Evolutionary conservation across 805 yeast species (phyloP), one percentile per base, ranked within the genome.

Genomic region (Metschnikowia amazonensis): DNA sequence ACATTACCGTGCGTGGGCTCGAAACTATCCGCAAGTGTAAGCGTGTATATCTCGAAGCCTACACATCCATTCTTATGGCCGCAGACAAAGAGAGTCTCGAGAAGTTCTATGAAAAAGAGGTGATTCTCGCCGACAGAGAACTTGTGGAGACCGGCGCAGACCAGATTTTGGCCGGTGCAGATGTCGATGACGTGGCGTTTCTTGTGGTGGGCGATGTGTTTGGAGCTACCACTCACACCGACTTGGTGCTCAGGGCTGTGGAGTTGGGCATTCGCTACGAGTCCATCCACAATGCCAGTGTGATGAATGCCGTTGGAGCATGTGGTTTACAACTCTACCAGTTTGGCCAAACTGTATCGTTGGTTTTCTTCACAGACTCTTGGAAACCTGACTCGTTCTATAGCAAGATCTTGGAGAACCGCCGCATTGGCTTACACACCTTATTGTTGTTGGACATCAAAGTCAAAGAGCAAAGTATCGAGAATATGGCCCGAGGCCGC

Each of bases 331-430:
- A 92, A 66, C 74, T 92, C 48, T 92, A 92, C 67, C 89, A 85
- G 57, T 92, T 90, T 67, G 99, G 99, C 8, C 98, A 94, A 69
- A 89, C 98, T 9, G 92, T 92, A n/a, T 89, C 97, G 1, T 73
- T 94, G 63, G 98, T 94, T 2, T 94, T 94, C 63, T 92, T 94
- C 75, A 90, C 96, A 23, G 98, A 92, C 17, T 70, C 73, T 47
- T 92, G 99, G 98, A 85, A 88, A 65, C 99, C 99, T 1, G 98
- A 92, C 64, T 85, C 95, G 33, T 92, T 95, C 72, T 94, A 92
- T 65, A 79, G 83, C 59, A 90, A 92, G 69, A 71, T 92, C 45
- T 69, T 81, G 81, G 98, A 92, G 66, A 92, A 92, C 66, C 76
- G 98, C 58, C 80, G 75, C 60, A 81, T 92, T 42, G 99, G 99